Conservation (phyloP, 129 eudicot genomes). For the Pulicaria dysenterica region DNA sequence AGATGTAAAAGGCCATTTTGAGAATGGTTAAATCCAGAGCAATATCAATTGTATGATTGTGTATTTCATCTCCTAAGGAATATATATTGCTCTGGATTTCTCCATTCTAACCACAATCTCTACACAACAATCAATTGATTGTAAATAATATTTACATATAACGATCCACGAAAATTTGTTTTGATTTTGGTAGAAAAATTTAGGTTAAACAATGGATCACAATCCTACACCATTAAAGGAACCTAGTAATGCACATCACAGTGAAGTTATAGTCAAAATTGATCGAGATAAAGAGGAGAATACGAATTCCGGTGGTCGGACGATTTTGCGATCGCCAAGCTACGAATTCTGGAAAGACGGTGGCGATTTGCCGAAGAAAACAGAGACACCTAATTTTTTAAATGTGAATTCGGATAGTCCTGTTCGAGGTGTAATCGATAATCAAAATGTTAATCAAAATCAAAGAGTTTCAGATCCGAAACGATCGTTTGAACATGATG, state of each 20-base stretch:
- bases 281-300: slow-evolving; percentile 6
- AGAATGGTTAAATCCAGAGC: slow-evolving; percentile 48
- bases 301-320: not conserved
- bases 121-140: slow-evolving; percentile 1
- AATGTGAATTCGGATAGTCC: slow-evolving; percentile 32
- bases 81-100: slow-evolving; percentile 44
- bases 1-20: slow-evolving; percentile 23
- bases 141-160: not conserved
- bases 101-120: slow-evolving; percentile 19
- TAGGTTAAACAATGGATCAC: slow-evolving; percentile 17
- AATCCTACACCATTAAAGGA: slow-evolving; percentile 15
- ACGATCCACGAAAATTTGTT: not conserved
- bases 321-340: too few relatives aligned
- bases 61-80: slow-evolving; percentile 17
- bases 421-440: slow-evolving; percentile 24
- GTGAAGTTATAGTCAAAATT: slow-evolving; percentile 37
- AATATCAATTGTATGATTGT: slow-evolving; percentile 27
- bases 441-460: not conserved
- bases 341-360: too few relatives aligned
- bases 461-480: slow-evolving; percentile 22
- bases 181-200: not conserved
- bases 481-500: slow-evolving; percentile 38
- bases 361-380: too few relatives aligned
- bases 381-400: not conserved
- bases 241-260: slow-evolving; percentile 9